Percentiles rank a stretch among this genome's conserved stretches.
These are phyloP conservation scores for Juncus inflexus DNA, from an alignment of 176 grass and related monocot species.

Conservation along the genomic window DNA sequence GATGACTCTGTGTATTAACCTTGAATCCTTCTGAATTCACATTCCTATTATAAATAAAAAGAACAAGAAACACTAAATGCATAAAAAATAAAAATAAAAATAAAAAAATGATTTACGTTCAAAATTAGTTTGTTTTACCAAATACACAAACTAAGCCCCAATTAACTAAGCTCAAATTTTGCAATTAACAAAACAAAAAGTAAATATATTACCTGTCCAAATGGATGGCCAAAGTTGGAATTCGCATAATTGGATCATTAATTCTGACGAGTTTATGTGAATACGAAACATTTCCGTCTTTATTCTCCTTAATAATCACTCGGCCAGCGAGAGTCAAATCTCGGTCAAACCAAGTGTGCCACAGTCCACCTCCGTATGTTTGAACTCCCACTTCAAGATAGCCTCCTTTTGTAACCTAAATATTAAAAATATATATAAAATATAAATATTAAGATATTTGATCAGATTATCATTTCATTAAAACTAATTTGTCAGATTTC, in stretches of 20 bases:
- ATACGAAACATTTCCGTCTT: conserved; percentile 43
- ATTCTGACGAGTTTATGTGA: conserved; percentile 70
- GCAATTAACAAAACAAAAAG: conserved; percentile 11
- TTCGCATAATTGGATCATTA: conserved; percentile 71
- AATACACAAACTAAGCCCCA: background rate
- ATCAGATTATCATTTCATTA: too few relatives aligned
- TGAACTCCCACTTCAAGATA: conserved; percentile 89
- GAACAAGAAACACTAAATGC: too few relatives aligned
- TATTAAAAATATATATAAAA: background rate
- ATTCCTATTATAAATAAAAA: conserved; percentile 32
- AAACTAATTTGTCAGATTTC: too few relatives aligned
- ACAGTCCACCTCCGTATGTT: conserved; percentile 90
- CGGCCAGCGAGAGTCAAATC: conserved; percentile 87
- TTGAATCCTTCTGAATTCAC: conserved; percentile 70
- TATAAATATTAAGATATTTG: too few relatives aligned
- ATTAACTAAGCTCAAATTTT: background rate
- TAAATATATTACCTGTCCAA: conserved; percentile 55
- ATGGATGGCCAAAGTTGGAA: conserved; percentile 91
- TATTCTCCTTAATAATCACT: conserved; percentile 60
- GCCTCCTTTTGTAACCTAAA: conserved; percentile 77
- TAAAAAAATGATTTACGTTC: too few relatives aligned
- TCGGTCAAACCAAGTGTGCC: conserved; percentile 98
- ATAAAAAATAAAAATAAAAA: too few relatives aligned
- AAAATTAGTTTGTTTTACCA: background rate
- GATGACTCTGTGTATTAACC: conserved; percentile 84